These are phyloP conservation scores for Chlamydomonas eustigma DNA, from an alignment of 139 green algal species.

Conservation along the genomic window DNA sequence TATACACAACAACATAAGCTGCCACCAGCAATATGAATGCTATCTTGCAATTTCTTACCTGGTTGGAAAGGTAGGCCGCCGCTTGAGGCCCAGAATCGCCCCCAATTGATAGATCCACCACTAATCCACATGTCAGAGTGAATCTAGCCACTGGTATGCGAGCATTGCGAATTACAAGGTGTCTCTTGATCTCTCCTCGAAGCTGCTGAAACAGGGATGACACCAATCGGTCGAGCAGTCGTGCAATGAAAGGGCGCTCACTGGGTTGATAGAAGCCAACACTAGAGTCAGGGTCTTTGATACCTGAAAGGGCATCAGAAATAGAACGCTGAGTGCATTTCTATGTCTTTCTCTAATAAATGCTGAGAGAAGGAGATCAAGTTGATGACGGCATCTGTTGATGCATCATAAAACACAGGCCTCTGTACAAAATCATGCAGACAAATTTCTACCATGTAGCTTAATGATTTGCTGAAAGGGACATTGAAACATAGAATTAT, in stretches of 20 bases:
- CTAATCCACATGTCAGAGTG: conserved; percentile 2
- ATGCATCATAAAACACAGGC: too few species aligned
- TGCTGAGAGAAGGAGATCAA: too few species aligned
- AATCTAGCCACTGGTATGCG: conserved; percentile 11
- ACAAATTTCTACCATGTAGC: too few species aligned
- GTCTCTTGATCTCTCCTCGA: background rate
- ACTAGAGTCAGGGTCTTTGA: background rate
- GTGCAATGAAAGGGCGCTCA: conserved; percentile 10
- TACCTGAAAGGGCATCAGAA: background rate
- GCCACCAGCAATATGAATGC: too few species aligned
- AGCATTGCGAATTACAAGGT: background rate
- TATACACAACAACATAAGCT: too few species aligned
- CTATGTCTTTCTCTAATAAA: too few species aligned
- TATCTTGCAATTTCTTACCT: conserved; percentile 29
- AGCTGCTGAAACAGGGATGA: background rate
- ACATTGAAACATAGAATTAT: too few species aligned
- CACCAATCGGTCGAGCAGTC: conserved; percentile 12
- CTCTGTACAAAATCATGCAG: too few species aligned
- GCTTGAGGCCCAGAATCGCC: conserved; percentile 22
- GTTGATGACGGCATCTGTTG: too few species aligned
- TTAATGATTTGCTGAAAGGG: too few species aligned
- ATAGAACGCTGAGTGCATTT: too few species aligned
- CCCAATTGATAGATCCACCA: conserved; percentile 39
- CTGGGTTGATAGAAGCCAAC: conserved; percentile 21
- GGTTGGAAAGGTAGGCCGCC: conserved; percentile 25